Evolutionary conservation across 2,329 filamentous ascomycete species (phyloP), one percentile per base, ranked within the genome.

Genomic region (Parastagonospora nodorum): DNA sequence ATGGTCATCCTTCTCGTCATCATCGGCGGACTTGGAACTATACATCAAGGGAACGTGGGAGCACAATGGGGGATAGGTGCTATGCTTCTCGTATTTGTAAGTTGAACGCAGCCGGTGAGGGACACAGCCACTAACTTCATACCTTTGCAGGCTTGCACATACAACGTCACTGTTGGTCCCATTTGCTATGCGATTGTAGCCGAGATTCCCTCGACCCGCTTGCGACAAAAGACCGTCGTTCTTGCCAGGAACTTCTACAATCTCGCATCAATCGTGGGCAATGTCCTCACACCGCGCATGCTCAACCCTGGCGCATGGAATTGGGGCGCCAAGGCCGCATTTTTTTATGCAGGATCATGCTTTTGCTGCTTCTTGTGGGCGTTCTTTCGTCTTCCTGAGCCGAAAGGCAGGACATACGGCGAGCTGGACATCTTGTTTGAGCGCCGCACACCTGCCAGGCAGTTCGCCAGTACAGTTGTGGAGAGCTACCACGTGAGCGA

Each of bases 201-300:
- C 1, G 92, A 96, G 72, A 76, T 96, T 30, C 91, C 90, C 0
- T 91, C 90, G 0, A 86, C 89, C 9, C 84, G 92, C 10, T 82
- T 97, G 35, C 89, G 93, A 68, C 91, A 94, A 76, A 96, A 96
- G 80, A 96, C 92, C 0, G 88, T 96, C 38, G 91, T 94, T 2
- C 81, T 96, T 2, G 91, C 89, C 1, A 86, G 92, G 43, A 89
- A 90, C 61, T 78, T 90, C 29, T 81, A 78, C 79, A 92, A 94
- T 64, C 77, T 96, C 37, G 88, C 91, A 33, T 87, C 84, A 51
- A 94, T 96, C 61, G 75, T 95, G 61, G 88, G 85, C 69, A 88
- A 87, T 32, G 53, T 73, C 30, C 57, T 73, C 27, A 73, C 68
- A 2, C 68, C 68, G 5, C 65, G 67, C 41, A 73, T 73, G 68